phyloP scores from a whole-genome alignment of 2,329 filamentous ascomycete species.

The Parastagonospora avenae region DNA sequence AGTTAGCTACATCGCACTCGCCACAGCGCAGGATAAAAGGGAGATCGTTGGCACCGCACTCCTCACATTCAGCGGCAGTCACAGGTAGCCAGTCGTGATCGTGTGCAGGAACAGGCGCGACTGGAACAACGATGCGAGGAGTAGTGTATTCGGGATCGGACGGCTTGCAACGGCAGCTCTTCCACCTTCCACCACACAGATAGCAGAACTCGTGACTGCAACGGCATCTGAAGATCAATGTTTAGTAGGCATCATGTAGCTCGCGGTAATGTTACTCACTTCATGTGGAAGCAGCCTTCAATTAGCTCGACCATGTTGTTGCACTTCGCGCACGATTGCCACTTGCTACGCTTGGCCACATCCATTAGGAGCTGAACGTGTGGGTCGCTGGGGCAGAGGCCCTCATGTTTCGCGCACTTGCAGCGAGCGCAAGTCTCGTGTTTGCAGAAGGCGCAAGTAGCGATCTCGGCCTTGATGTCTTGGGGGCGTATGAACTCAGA shows the following conservation, averaged over 20 bases:
- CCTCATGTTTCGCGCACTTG: constrained; percentile 12
- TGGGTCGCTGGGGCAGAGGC: constrained; percentile 18
- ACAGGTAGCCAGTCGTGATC: not conserved
- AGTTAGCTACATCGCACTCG: constrained; percentile 3
- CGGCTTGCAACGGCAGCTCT: constrained; percentile 12
- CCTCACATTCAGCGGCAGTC: not conserved
- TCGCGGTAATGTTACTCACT: constrained; percentile 10
- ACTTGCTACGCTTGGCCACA: constrained; percentile 18
- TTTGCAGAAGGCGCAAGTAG: constrained; percentile 14
- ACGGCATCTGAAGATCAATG: constrained; percentile 15
- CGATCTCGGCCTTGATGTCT: constrained; percentile 12
- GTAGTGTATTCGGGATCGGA: constrained; percentile 14
- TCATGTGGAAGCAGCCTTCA: constrained; percentile 23
- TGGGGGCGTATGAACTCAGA: constrained; percentile 14
- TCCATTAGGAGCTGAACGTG: constrained; percentile 19
- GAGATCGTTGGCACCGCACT: constrained; percentile 5
- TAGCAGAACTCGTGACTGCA: constrained; percentile 26
- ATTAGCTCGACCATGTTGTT: constrained; percentile 23
- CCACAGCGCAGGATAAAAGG: constrained; percentile 7
- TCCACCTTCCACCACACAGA: constrained; percentile 22
- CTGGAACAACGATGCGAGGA: not conserved
- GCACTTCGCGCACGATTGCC: constrained; percentile 23
- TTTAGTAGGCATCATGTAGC: not conserved
- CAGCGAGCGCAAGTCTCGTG: constrained; percentile 15
- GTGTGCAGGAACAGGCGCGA: not conserved